Percentiles rank a stretch among this genome's conserved stretches.
Evolutionary conservation across 495 filamentous ascomycete genomes (phyloP).

Genomic region (Penicillium simplicissimum): DNA sequence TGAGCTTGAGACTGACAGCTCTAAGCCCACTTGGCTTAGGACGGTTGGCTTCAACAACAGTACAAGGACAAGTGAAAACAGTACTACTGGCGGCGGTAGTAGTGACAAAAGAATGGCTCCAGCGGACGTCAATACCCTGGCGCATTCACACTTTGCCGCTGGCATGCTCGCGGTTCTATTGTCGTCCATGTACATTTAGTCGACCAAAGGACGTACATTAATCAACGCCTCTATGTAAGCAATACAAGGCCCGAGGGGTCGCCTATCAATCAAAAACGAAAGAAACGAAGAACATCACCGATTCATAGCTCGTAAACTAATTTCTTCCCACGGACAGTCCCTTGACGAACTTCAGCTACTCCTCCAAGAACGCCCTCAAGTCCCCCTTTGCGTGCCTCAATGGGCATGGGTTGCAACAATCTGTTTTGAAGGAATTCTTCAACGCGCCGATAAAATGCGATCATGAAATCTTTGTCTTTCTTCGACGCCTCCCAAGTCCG

Average conservation of each 20-base stretch:
- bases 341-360: neutral
- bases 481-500: neutral
- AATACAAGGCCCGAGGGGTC: no score
- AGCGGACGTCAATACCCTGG: neutral
- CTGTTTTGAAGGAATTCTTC: neutral
- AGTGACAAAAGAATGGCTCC: neutral
- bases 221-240: no score
- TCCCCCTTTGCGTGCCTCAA: neutral
- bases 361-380: neutral
- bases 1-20: slow-evolving; percentile 8
- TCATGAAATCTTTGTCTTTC: neutral
- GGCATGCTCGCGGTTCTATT: neutral
- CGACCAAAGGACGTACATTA: neutral
- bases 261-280: no score
- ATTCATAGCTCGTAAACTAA: neutral
- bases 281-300: neutral
- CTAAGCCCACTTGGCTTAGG: slow-evolving; percentile 15
- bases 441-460: neutral
- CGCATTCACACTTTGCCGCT: neutral
- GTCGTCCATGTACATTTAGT: neutral
- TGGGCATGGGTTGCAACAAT: neutral
- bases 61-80: neutral
- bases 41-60: slow-evolving; percentile 19
- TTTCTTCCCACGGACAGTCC: neutral
- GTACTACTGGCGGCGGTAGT: neutral